Percentiles rank a stretch among this genome's conserved stretches.
Evolutionary conservation across 257 asterid species (phyloP).

Genomic region (Solanum peruvianum): DNA sequence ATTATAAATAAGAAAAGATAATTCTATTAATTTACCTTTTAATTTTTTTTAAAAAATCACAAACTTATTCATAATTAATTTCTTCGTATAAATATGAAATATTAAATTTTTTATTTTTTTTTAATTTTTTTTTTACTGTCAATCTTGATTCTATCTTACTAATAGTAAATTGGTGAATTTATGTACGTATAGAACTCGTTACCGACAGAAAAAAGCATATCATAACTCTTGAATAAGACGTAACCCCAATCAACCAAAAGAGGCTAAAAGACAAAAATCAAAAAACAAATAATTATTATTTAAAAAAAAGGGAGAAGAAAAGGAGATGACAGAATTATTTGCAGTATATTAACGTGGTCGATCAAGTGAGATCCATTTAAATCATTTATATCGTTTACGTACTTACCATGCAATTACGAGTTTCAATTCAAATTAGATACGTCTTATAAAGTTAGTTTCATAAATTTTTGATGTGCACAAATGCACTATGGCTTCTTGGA

Average conservation of each 20-base stretch:
- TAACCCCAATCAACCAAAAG: background rate
- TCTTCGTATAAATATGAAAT: no score
- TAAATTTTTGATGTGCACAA: no score
- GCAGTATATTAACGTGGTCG: background rate
- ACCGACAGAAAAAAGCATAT: background rate
- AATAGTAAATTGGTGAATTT: background rate
- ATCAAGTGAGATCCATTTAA: background rate
- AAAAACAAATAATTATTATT: background rate
- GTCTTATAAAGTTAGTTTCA: fast-evolving
- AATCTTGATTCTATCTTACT: no score
- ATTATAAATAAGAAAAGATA: no score
- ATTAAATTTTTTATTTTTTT: no score
- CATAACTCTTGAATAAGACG: background rate
- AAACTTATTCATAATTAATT: no score
- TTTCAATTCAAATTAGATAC: no score
- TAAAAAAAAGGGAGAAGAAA: background rate
- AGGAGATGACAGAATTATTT: background rate
- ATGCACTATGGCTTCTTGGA: background rate
- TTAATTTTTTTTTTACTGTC: no score
- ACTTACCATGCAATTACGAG: background rate
- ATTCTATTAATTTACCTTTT: no score
- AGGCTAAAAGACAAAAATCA: background rate
- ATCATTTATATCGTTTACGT: background rate
- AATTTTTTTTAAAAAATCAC: no score
- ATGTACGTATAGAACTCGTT: background rate